Percentiles rank a stretch among this genome's conserved stretches.
Evolutionary conservation across 2,329 filamentous ascomycete species (phyloP).

Genomic region (Ceratocystiopsis minuta): DNA sequence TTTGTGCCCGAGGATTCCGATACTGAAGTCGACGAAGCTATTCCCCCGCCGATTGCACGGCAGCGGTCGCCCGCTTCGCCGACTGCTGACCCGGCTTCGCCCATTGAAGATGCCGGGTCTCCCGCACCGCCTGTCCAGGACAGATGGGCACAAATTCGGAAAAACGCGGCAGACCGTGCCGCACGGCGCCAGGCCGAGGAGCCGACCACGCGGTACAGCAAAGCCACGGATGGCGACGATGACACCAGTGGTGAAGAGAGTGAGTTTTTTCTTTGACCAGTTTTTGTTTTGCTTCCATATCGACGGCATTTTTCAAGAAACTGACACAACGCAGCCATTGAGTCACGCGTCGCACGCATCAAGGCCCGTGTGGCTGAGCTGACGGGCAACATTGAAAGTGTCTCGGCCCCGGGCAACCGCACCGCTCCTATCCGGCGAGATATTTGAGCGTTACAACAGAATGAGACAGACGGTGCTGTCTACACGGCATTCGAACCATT

Average conservation of each 20-base stretch:
- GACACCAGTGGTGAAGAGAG: conserved; percentile 93
- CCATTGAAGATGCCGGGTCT: conserved; percentile 12
- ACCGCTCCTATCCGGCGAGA: conserved; percentile 13
- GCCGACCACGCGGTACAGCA: conserved; percentile 33
- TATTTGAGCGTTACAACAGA: too few relatives aligned
- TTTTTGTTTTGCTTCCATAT: background rate
- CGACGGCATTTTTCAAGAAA: background rate
- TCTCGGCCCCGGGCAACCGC: conserved; percentile 19
- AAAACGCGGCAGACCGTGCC: conserved; percentile 77
- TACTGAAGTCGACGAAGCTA: conserved; percentile 29
- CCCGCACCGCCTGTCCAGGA: conserved; percentile 36
- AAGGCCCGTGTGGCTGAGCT: conserved; percentile 92
- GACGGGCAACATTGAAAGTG: conserved; percentile 63
- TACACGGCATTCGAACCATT: too few relatives aligned
- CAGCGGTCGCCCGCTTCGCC: conserved; percentile 13
- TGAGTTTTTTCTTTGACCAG: conserved; percentile 28
- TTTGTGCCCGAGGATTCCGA: conserved; percentile 45
- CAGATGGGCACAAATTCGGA: conserved; percentile 89
- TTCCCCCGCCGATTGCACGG: conserved; percentile 33
- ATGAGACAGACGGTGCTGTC: too few relatives aligned
- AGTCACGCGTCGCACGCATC: conserved; percentile 90
- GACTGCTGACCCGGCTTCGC: conserved; percentile 7
- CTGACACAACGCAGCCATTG: conserved; percentile 49
- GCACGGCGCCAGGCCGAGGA: conserved; percentile 48
- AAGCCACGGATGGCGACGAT: conserved; percentile 49